phyloP scores from a whole-genome alignment of 2,329 filamentous ascomycete genomes.

The Sarocladium strictum region DNA sequence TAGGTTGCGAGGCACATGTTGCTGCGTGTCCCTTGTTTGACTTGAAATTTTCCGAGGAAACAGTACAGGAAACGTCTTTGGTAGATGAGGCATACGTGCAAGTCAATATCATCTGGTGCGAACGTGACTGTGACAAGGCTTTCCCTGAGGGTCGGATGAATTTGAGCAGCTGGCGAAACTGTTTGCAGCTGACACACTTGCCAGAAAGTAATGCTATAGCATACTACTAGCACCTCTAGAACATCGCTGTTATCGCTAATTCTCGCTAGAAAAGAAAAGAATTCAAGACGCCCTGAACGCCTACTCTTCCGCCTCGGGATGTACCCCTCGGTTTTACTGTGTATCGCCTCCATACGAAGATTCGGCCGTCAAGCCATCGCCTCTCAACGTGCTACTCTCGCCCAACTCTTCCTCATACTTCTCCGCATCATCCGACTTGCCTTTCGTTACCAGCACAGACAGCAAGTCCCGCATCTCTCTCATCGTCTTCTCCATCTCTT shows the following conservation, averaged over 20 bases:
- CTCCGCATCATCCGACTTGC: conserved; percentile 17
- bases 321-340: background rate
- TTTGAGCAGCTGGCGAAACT: background rate
- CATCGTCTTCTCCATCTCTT: conserved; percentile 44
- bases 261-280: background rate
- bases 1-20: conserved; percentile 44
- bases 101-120: no score
- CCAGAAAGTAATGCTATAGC: no score
- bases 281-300: background rate
- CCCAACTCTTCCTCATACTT: conserved; percentile 21
- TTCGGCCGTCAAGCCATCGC: conserved; percentile 22
- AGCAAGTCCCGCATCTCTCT: conserved; percentile 43
- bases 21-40: background rate
- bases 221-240: no score
- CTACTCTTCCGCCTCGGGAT: background rate
- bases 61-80: no score
- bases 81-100: no score
- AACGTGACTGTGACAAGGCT: no score
- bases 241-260: no score
- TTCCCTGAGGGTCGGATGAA: no score
- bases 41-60: background rate
- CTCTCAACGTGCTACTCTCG: conserved; percentile 21
- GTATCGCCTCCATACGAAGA: conserved; percentile 20
- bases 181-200: background rate
- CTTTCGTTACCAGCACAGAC: conserved; percentile 26